These are phyloP conservation scores for Rosa rugosa DNA, from an alignment of 306 rosid species.

Conservation along the genomic window DNA sequence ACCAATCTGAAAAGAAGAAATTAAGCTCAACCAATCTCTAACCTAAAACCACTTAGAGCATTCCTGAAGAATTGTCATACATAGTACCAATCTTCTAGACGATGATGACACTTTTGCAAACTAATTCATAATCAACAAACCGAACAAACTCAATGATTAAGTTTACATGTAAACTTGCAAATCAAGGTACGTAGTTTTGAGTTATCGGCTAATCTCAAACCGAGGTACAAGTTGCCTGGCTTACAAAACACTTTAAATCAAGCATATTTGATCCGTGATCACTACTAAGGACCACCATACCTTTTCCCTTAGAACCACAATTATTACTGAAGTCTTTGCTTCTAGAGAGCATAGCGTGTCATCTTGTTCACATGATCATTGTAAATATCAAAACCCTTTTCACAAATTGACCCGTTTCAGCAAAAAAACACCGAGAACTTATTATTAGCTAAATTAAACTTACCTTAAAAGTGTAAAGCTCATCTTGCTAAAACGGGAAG, in stretches of 20 bases:
- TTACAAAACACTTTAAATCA: neutral
- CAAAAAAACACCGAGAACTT: neutral
- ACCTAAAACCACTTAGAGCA: neutral
- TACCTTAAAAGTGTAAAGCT: neutral
- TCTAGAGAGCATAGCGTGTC: slow-evolving; percentile 1
- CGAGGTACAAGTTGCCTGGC: slow-evolving; percentile 5
- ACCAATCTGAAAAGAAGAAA: slow-evolving; percentile 1
- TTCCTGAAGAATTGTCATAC: neutral
- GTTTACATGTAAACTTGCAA: neutral
- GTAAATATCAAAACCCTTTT: neutral
- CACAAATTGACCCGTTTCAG: neutral
- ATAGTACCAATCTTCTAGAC: neutral
- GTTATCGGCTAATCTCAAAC: slow-evolving; percentile 1
- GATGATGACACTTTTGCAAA: neutral
- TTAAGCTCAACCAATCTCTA: slow-evolving; percentile 17
- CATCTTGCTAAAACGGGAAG: neutral
- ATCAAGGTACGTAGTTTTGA: neutral
- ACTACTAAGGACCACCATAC: neutral
- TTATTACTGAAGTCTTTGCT: slow-evolving; percentile 1
- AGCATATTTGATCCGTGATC: slow-evolving; percentile 12
- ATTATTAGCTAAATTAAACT: neutral
- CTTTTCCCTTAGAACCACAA: neutral
- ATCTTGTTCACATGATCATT: neutral
- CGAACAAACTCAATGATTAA: neutral
- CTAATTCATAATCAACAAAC: neutral